phyloP scores from a whole-genome alignment of 768 basidiomycete genomes.

The Xerocomellus amylosporus region DNA sequence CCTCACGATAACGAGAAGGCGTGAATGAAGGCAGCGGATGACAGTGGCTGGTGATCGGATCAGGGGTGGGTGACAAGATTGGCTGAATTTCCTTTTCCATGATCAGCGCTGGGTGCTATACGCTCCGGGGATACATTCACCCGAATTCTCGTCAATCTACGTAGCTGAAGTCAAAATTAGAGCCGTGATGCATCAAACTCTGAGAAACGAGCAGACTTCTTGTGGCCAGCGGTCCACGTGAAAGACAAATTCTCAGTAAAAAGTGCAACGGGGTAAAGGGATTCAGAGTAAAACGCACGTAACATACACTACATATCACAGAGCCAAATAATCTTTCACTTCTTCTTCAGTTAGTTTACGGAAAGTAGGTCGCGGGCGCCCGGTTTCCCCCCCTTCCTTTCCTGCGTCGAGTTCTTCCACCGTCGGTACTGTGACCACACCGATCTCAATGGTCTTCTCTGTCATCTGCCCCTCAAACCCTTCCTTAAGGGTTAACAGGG shows the following conservation, averaged over 20 bases:
- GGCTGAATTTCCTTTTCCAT: slow-evolving; percentile 26
- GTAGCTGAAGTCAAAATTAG: slow-evolving; percentile 6
- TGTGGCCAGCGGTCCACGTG: slow-evolving; percentile 6
- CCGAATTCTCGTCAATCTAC: slow-evolving; percentile 7
- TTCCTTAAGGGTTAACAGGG: slow-evolving; percentile 95
- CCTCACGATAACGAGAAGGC: slow-evolving; percentile 32
- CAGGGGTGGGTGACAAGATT: slow-evolving; percentile 25
- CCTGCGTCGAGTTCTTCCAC: slow-evolving; percentile 54
- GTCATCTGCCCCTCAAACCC: slow-evolving; percentile 99
- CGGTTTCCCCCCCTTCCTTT: slow-evolving; percentile 65
- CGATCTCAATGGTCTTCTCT: slow-evolving; percentile 99
- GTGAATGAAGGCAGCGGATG: slow-evolving; percentile 26
- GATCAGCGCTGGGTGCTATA: slow-evolving; percentile 22
- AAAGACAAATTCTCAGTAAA: slow-evolving; percentile 18
- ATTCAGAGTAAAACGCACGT: slow-evolving; percentile 31
- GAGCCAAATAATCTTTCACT: slow-evolving; percentile 90
- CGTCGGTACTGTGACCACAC: slow-evolving; percentile 89
- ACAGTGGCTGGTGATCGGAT: slow-evolving; percentile 22
- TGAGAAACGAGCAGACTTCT: slow-evolving; percentile 4
- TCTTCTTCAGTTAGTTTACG: slow-evolving; percentile 95
- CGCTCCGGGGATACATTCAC: slow-evolving; percentile 5
- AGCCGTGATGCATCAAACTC: slow-evolving; percentile 1
- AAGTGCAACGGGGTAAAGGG: slow-evolving; percentile 4
- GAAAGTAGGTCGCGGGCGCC: slow-evolving; percentile 82
- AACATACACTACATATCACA: slow-evolving; percentile 48